Percentiles rank a stretch among this genome's conserved stretches.
phyloP scores from a whole-genome alignment of 192 early-diverging fungal species.

The Linderina pennispora region DNA sequence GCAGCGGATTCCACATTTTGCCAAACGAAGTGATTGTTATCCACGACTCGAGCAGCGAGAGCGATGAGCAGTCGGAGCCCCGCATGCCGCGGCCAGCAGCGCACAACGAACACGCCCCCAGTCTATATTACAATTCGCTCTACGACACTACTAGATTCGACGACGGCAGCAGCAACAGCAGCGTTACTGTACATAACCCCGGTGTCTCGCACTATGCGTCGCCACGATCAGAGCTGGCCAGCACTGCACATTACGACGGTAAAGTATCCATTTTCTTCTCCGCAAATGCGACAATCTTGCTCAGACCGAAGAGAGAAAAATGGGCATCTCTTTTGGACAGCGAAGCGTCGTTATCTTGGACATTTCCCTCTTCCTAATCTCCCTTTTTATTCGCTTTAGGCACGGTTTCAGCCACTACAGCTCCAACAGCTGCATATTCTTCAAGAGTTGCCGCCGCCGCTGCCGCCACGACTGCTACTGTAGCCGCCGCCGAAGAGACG shows the following conservation, averaged over 20 bases:
- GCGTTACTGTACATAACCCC: slow-evolving; percentile 1
- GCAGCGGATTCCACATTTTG: slow-evolving; percentile 22
- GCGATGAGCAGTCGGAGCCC: too few species aligned
- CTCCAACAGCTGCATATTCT: slow-evolving; percentile 9
- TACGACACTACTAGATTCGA: neutral
- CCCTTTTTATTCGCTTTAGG: too few species aligned
- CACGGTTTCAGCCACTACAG: slow-evolving; percentile 12
- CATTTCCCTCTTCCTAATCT: too few species aligned
- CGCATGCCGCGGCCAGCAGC: too few species aligned
- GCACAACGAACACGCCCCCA: too few species aligned
- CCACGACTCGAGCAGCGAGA: slow-evolving; percentile 32
- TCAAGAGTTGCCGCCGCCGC: slow-evolving; percentile 12
- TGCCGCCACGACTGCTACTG: slow-evolving; percentile 8
- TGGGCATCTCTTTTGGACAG: too few species aligned
- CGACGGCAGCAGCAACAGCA: neutral
- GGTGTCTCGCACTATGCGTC: slow-evolving; percentile 9
- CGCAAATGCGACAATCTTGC: too few species aligned
- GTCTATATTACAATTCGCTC: slow-evolving; percentile 1
- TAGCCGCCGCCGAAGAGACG: too few species aligned
- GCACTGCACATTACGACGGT: slow-evolving; percentile 8
- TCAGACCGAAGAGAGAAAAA: too few species aligned
- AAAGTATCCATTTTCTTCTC: too few species aligned
- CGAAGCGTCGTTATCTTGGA: too few species aligned
- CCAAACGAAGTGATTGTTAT: slow-evolving; percentile 33
- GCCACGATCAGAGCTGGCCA: slow-evolving; percentile 5